Conservation (phyloP, 805 yeast species). For the Jamesozyma piceae region DNA sequence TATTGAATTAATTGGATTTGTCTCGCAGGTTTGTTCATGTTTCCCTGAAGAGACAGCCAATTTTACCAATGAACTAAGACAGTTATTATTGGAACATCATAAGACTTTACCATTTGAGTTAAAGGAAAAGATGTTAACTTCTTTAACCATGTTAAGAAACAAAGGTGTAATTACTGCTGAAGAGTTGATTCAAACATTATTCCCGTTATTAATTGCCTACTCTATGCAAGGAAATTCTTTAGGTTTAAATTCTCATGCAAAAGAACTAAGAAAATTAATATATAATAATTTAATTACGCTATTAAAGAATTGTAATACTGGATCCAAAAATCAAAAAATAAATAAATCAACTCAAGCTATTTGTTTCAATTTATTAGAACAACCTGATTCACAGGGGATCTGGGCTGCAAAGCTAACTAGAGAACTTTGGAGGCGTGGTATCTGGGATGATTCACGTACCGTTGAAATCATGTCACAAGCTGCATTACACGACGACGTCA, state of each 20-base stretch:
- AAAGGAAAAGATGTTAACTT: slow-evolving; percentile 84
- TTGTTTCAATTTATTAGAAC: slow-evolving; percentile 74
- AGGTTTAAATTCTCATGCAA: slow-evolving; percentile 54
- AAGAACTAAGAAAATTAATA: slow-evolving; percentile 71
- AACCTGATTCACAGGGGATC: slow-evolving; percentile 72
- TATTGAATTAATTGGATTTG: slow-evolving; percentile 78
- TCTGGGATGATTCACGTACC: slow-evolving; percentile 95
- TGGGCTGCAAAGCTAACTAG: slow-evolving; percentile 96
- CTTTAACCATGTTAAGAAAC: slow-evolving; percentile 83
- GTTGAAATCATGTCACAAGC: slow-evolving; percentile 98
- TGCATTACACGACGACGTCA: slow-evolving; percentile 74
- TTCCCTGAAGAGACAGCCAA: slow-evolving; percentile 80
- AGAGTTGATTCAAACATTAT: slow-evolving; percentile 70
- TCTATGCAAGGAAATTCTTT: slow-evolving; percentile 38
- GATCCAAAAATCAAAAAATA: slow-evolving; percentile 81
- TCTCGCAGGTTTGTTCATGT: slow-evolving; percentile 83
- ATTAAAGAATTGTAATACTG: slow-evolving; percentile 74
- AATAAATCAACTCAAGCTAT: slow-evolving; percentile 88
- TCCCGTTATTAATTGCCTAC: slow-evolving; percentile 71
- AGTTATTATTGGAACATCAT: slow-evolving; percentile 64
- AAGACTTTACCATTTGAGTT: slow-evolving; percentile 73
- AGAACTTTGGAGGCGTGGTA: slow-evolving; percentile 94
- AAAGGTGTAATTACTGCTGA: slow-evolving; percentile 74
- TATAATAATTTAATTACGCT: slow-evolving; percentile 71
- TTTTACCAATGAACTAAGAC: slow-evolving; percentile 74